Evolutionary conservation across 192 early-diverging fungal genomes (phyloP), one percentile per base, ranked within the genome.

Genomic region (Mortierella claussenii): DNA sequence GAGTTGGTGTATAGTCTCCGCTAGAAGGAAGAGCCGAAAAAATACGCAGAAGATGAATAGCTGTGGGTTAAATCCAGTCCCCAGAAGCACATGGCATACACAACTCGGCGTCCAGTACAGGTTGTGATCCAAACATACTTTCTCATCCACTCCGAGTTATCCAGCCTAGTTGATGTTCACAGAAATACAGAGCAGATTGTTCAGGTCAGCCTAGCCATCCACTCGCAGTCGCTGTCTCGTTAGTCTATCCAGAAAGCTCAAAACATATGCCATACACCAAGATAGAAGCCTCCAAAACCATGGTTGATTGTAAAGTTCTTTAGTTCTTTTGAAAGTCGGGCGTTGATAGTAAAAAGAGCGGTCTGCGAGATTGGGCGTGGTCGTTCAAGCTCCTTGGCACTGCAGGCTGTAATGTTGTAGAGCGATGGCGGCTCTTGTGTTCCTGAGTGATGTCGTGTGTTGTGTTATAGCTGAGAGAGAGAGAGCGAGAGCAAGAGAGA

Each of bases 61-160:
- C n/a, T n/a, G n/a, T n/a, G n/a, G n/a, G n/a, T n/a, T n/a, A n/a
- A n/a, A n/a, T n/a, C n/a, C n/a, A n/a, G n/a, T n/a, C n/a, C n/a
- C n/a, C n/a, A n/a, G n/a, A n/a, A n/a, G n/a, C n/a, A n/a, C n/a
- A n/a, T n/a, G n/a, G n/a, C n/a, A n/a, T n/a, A n/a, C n/a, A n/a
- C n/a, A n/a, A n/a, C n/a, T n/a, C n/a, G n/a, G n/a, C n/a, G n/a
- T n/a, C n/a, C n/a, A n/a, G n/a, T n/a, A n/a, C n/a, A n/a, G n/a
- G n/a, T n/a, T n/a, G n/a, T n/a, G 49, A 15, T 7, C 8, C 26
- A 32, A 28, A 26, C 73, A 15, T 76, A 76, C 73, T 76, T 76
- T 67, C 97, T 90, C 91, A 96, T 94, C 95, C 95, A 99, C 80
- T 99, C 97, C 4, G 96, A 98, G 84, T 99, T 99, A 80, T 99